Evolutionary conservation across 2,329 filamentous ascomycete species (phyloP), one percentile per base, ranked within the genome.

Genomic region (Stylonectria norvegica): DNA sequence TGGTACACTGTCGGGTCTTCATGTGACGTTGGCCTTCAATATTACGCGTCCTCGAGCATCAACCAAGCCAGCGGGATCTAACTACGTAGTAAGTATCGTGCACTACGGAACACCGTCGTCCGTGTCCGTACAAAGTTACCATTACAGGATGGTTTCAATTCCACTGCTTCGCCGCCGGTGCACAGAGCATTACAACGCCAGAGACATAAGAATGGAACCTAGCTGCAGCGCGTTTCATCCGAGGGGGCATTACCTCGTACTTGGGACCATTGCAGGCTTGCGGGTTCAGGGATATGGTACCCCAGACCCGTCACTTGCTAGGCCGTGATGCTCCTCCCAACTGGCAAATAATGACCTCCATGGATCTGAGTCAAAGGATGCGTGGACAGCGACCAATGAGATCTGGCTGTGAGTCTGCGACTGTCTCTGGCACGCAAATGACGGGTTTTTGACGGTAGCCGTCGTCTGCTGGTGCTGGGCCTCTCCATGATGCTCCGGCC

Each of bases 401-500:
- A n/a, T n/a, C n/a, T 25, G 7, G 22, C 22, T 12, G 12, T 25
- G 7, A 25, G 22, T n/a, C 22, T 25, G 22, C 22, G 22, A 25
- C 30, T 32, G 36, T 15, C n/a, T 16, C 20, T 35, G 33, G 33
- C 33, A 35, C 19, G 33, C 20, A 25, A 35, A 35, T 35, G 33
- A 35, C 20, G 33, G 20, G n/a, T 7, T 15, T 8, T 11, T 34
- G 32, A 34, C 20, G 6, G 20, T 15, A 12, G 29, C 5, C 14
- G 29, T 8, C 5, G n/a, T 14, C 10, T 8, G n/a, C 7, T 5
- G n/a, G 10, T 14, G 27, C 27, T 14, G n/a, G 7, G 10, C 10
- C 10, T 29, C 19, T 17, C 5, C 15, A 19, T n/a, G 30, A 8
- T 5, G 30, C n/a, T 18, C 15, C 14, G 10, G 30, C 30, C 30